phyloP scores from a whole-genome alignment of 495 filamentous ascomycete species.

The Darksidea phi region DNA sequence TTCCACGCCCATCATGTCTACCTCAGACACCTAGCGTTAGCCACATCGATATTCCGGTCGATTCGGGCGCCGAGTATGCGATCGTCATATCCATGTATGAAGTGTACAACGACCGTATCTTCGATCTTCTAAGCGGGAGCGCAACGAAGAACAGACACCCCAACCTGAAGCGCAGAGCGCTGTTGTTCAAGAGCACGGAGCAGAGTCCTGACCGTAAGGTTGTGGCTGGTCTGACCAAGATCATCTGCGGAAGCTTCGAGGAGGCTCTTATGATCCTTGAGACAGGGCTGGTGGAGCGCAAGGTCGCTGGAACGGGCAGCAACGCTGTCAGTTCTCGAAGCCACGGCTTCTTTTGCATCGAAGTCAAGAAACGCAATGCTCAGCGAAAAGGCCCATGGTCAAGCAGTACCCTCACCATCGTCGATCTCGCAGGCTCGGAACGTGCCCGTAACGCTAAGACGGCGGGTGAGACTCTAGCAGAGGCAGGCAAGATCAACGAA shows the following conservation, averaged over 20 bases:
- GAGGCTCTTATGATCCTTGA: conserved; percentile 91
- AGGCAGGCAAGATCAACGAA: conserved; percentile 97
- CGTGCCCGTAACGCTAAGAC: conserved; percentile 91
- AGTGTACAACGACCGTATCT: conserved; percentile 98
- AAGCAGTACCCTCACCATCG: conserved; percentile 81
- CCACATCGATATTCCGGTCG: conserved; percentile 62
- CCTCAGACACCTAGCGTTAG: conserved; percentile 74
- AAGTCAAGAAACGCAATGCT: conserved; percentile 78
- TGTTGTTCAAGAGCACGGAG: conserved; percentile 88
- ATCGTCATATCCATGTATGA: conserved; percentile 97
- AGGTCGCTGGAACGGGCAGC: conserved; percentile 84
- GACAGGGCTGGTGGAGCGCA: conserved; percentile 79
- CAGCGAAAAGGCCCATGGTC: conserved; percentile 63
- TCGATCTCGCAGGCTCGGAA: conserved; percentile 90
- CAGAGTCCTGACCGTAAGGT: conserved; percentile 80
- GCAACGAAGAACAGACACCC: conserved; percentile 43
- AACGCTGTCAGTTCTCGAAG: conserved; percentile 87
- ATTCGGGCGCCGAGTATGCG: conserved; percentile 76
- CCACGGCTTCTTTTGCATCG: conserved; percentile 95
- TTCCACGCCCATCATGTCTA: conserved; percentile 55
- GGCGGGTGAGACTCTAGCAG: conserved; percentile 82
- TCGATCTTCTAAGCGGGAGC: conserved; percentile 74
- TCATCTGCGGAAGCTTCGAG: conserved; percentile 78
- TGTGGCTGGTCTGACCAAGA: conserved; percentile 86
- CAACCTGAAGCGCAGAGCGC: conserved; percentile 63